Base-by-base conservation (phyloP, 2,329 filamentous ascomycete genomes). In the Cladophialophora yegresii region DNA sequence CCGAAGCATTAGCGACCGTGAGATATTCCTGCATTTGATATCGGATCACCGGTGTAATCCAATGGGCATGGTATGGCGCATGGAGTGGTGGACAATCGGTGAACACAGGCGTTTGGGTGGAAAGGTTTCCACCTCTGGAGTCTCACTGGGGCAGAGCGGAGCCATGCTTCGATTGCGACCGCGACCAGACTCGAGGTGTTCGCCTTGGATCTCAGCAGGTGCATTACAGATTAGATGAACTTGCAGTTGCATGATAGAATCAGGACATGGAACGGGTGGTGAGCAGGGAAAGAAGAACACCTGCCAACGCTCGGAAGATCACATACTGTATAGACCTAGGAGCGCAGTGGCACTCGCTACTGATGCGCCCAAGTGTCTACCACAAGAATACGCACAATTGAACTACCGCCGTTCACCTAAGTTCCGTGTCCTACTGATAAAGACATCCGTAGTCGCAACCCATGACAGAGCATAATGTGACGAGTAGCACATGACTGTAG, bases 1-100 rank as follows among this genome's bases (percentile, higher is more conserved):
- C 58, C 43, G 32, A 51, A 13, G 45, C 62, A 60, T 65, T 64
- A 55, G 62, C 62, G 59, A 63, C 59, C 56, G 60, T 61, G 57
- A 32, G 62, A 59, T 43, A 45, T n/a, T 58, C 26, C 57, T 58
- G 57, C 51, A 66, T 62, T 54, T 61, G 36, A 63, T 55, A 54
- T 30, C 23, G 12, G 40, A 36, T 49, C 49, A 49, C 54, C 51
- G 59, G 59, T 26, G 54, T 45, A 40, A 40, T 55, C 26, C 54
- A n/a, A 49, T 10, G 45, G 23, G n/a, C 40, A 59, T 59, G 20
- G 57, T 23, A 50, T 51, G 58, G 58, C 58, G 62, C 56, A 49
- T 55, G 53, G 30, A 43, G 22, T 54, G 33, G 55, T 20, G 59
- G 53, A 56, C 23, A 40, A 26, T 59, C 45, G 57, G 22, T 53